phyloP scores from a whole-genome alignment of 2,329 filamentous ascomycete species.

The Aaosphaeria pasadenensis region DNA sequence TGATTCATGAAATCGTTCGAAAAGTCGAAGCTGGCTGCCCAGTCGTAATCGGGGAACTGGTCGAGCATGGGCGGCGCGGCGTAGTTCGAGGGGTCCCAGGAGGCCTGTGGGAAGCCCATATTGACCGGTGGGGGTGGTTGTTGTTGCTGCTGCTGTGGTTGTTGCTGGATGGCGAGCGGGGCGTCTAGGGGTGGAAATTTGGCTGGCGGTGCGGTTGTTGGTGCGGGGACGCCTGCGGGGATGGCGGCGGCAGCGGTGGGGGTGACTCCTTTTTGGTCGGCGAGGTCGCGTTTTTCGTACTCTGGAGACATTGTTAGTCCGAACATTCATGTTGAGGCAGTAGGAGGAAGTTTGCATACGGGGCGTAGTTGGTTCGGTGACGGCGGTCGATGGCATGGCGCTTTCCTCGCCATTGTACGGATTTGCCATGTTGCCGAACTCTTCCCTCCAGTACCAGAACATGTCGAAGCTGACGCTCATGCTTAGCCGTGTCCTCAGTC shows the following conservation, averaged over 20 bases:
- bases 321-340: not conserved
- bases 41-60: conserved; percentile 38
- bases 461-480: conserved; percentile 39
- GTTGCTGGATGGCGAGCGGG: not conserved
- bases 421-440: conserved; percentile 35
- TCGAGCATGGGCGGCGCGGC: conserved; percentile 28
- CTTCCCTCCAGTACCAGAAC: conserved; percentile 40
- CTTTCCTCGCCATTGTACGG: conserved; percentile 34
- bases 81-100: conserved; percentile 27
- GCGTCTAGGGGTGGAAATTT: not conserved
- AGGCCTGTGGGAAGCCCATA: conserved; percentile 22
- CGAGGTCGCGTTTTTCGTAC: conserved; percentile 6
- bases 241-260: no score
- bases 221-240: not conserved
- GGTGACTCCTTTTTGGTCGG: no score
- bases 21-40: conserved; percentile 35
- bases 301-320: not conserved
- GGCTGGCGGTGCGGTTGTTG: conserved; percentile 1
- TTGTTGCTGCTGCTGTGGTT: conserved; percentile 10
- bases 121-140: conserved; percentile 10
- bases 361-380: conserved; percentile 22
- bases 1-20: conserved; percentile 25
- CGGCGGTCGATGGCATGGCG: conserved; percentile 13
- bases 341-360: conserved; percentile 15
- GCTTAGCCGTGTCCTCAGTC: conserved; percentile 30